Evolutionary conservation across 495 filamentous ascomycete species (phyloP).

Genomic region (Lichenothelia convexa): DNA sequence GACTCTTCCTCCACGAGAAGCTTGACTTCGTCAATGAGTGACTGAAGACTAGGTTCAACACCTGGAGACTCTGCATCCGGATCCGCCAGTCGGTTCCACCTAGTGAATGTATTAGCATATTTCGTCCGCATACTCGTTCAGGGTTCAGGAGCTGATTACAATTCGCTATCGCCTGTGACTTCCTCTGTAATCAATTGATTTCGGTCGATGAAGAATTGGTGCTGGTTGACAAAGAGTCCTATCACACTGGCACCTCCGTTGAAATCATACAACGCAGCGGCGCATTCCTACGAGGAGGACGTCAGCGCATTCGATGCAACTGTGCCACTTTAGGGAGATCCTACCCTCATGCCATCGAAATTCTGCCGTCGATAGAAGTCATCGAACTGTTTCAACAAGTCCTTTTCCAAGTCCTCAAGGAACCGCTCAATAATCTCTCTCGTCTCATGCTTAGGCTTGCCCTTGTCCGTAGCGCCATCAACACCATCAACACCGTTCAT

Average conservation of each 20-base stretch:
- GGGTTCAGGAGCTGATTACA: constrained; percentile 24
- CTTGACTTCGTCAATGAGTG: constrained; percentile 79
- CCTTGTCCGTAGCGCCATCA: constrained; percentile 34
- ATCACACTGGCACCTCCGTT: constrained; percentile 88
- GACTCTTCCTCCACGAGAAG: constrained; percentile 96
- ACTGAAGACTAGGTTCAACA: constrained; percentile 81
- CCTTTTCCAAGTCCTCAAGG: constrained; percentile 86
- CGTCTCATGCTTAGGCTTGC: constrained; percentile 38
- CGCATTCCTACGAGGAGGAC: constrained; percentile 32
- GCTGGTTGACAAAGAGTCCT: constrained; percentile 92
- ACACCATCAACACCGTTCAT: constrained; percentile 24
- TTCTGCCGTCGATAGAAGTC: constrained; percentile 85
- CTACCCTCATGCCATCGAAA: constrained; percentile 66
- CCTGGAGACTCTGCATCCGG: constrained; percentile 81
- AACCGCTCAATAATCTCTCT: constrained; percentile 92
- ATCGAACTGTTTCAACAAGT: constrained; percentile 90
- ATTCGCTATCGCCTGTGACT: constrained; percentile 59
- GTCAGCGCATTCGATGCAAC: too few relatives aligned
- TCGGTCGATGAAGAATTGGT: constrained; percentile 94
- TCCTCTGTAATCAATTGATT: constrained; percentile 84
- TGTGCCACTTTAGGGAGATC: too few relatives aligned
- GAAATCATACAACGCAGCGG: constrained; percentile 87
- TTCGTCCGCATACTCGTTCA: not conserved
- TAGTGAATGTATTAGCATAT: constrained; percentile 1
- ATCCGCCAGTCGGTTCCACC: constrained; percentile 75